These are phyloP conservation scores for Trametes sp. DNA, from an alignment of 1,284 basidiomycete genomes.

Conservation along the genomic window DNA sequence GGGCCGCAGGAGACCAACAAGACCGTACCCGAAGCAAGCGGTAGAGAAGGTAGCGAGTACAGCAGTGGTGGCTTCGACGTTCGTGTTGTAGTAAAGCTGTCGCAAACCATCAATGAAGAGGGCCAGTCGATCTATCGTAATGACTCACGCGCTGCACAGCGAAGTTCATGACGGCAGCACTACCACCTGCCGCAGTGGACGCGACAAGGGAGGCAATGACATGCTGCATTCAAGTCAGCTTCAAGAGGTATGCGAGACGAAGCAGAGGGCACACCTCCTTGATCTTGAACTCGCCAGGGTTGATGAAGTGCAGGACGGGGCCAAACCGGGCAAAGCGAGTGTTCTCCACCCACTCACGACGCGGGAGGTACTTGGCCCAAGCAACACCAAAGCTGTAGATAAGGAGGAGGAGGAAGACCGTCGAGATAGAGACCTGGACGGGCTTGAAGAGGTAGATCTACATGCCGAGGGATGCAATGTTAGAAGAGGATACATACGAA, in stretches of 20 bases:
- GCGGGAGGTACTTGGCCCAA: slow-evolving; percentile 59
- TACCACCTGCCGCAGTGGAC: slow-evolving; percentile 61
- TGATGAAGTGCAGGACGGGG: slow-evolving; percentile 55
- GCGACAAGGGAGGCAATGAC: slow-evolving; percentile 68
- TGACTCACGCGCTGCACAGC: slow-evolving; percentile 62
- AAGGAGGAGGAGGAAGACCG: slow-evolving; percentile 67
- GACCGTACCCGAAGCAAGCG: slow-evolving; percentile 67
- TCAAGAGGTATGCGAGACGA: neutral
- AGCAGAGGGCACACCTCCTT: slow-evolving; percentile 57
- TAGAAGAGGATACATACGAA: neutral
- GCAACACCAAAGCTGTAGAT: slow-evolving; percentile 60
- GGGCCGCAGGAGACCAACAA: slow-evolving; percentile 63
- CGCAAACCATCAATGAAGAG: slow-evolving; percentile 1
- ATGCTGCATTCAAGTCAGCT: slow-evolving; percentile 48
- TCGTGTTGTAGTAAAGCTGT: slow-evolving; percentile 66
- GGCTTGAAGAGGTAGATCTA: slow-evolving; percentile 73
- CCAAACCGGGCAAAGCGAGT: slow-evolving; percentile 50
- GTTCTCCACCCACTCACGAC: slow-evolving; percentile 48
- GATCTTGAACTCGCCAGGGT: slow-evolving; percentile 63
- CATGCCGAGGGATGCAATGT: neutral
- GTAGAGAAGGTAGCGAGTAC: slow-evolving; percentile 72
- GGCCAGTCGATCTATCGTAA: slow-evolving; percentile 32
- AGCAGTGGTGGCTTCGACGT: slow-evolving; percentile 63
- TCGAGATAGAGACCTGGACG: slow-evolving; percentile 56
- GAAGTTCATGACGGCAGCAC: slow-evolving; percentile 63